phyloP scores from a whole-genome alignment of 176 grass and related monocot species.

The Avena eriantha region DNA sequence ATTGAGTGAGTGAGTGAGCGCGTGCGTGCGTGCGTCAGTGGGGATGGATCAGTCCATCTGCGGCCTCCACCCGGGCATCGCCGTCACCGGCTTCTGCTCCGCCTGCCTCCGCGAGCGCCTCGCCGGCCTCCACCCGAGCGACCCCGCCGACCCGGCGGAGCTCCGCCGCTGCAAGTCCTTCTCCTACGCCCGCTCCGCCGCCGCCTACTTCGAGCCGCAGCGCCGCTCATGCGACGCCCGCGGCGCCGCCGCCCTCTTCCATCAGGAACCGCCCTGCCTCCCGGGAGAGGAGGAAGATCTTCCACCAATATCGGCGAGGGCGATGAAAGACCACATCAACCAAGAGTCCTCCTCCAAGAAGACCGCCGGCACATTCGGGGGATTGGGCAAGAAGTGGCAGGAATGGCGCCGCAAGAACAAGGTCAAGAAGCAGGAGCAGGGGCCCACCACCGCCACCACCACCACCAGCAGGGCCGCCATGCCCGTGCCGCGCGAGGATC shows the following conservation, averaged over 20 bases:
- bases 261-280: slow-evolving; percentile 17
- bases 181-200: slow-evolving; percentile 44
- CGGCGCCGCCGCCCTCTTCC: slow-evolving; percentile 46
- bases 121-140: slow-evolving; percentile 59
- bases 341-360: slow-evolving; percentile 48
- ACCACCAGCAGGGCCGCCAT: slow-evolving; percentile 25
- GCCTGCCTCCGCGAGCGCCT: slow-evolving; percentile 94
- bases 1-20: neutral
- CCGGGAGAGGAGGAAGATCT: slow-evolving; percentile 21
- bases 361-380: slow-evolving; percentile 48
- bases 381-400: slow-evolving; percentile 73
- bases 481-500: slow-evolving; percentile 33
- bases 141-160: slow-evolving; percentile 34
- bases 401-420: slow-evolving; percentile 80
- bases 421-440: slow-evolving; percentile 57
- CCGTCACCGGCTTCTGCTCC: slow-evolving; percentile 87
- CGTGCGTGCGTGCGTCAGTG: neutral
- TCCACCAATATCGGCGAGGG: slow-evolving; percentile 20
- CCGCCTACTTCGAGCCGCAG: slow-evolving; percentile 52
- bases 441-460: neutral
- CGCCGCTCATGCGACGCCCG: slow-evolving; percentile 80
- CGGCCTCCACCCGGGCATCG: slow-evolving; percentile 72
- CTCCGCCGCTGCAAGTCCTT: slow-evolving; percentile 84
- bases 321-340: slow-evolving; percentile 65
- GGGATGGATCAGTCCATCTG: slow-evolving; percentile 53